phyloP scores from a whole-genome alignment of 129 eudicot genomes.

The Daucus carota region DNA sequence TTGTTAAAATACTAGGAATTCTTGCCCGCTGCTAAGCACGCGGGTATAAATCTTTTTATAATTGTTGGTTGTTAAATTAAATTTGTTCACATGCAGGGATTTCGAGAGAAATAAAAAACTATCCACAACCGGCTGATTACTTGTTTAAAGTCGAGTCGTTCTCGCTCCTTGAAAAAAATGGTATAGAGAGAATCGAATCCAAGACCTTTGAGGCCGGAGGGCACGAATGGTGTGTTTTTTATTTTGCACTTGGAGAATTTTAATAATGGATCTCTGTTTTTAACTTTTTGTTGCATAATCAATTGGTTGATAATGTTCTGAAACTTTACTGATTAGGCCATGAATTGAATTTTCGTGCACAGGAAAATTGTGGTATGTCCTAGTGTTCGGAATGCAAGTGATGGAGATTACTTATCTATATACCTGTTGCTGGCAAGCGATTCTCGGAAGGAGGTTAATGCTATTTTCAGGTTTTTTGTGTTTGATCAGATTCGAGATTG shows the following conservation, averaged over 20 bases:
- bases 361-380: conserved; percentile 2
- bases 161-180: background rate
- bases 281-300: no score
- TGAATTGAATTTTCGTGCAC: background rate
- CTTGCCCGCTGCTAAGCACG: no score
- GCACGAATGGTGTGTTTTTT: background rate
- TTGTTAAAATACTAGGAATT: no score
- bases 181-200: background rate
- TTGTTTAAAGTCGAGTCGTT: background rate
- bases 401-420: background rate
- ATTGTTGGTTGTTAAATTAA: no score
- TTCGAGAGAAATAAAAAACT: background rate
- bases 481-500: background rate
- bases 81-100: background rate
- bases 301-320: no score
- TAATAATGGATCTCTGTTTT: no score
- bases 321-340: no score
- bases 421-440: background rate
- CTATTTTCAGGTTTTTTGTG: background rate
- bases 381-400: background rate
- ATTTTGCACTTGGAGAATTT: no score
- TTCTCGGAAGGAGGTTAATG: background rate
- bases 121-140: conserved; percentile 3
- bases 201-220: conserved; percentile 1
- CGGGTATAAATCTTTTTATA: no score